Base-by-base conservation (phyloP, 75 land plant genomes). In the Pseudotsuga menziesii region DNA sequence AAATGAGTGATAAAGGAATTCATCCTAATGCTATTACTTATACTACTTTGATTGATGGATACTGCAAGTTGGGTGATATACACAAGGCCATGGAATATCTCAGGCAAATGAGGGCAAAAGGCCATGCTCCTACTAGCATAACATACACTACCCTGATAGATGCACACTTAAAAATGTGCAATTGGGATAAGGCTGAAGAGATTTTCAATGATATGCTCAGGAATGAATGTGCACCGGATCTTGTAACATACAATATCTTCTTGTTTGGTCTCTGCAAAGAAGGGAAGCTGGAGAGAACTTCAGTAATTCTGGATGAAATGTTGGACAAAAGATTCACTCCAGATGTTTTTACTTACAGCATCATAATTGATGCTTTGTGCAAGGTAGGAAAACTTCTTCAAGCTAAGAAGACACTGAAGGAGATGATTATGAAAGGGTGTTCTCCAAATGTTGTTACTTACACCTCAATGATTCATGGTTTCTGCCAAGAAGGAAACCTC, bases 81-180 rank as follows among this genome's bases (percentile, higher is more conserved):
- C 61, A 77, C 11, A 73, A 89, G 60, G 98, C 95, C 1, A 76
- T 85, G 61, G 77, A 72, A 1, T 8, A 91, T 23, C 84, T 95
- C 32, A 64, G 74, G 74, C 54, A 76, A 60, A 95, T 95, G 98
- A 27, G 80, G 44, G 79, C 85, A 72, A 89, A 87, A 27, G 98
- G 92, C 12, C 73, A 60, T 26, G 70, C 77, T n/a, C 93, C 88
- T n/a, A 87, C 57, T 61, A 63, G n/a, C 55, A 77, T 84, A 4
- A 93, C 90, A 2, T 95, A 86, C 77, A 91, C 91, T 74, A 80
- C 86, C 61, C 76, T 95, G 71, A 83, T 93, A 15, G 83, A 86
- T 61, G 75, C 86, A 4, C 79, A 91, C 54, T 85, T 36, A 83
- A 86, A 76, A 82, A 84, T 76, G 83, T 78, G 19, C 67, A 81